Percentiles rank a stretch among this genome's conserved stretches.
Evolutionary conservation across 495 filamentous ascomycete species (phyloP).

Genomic region (Niebla homalea): DNA sequence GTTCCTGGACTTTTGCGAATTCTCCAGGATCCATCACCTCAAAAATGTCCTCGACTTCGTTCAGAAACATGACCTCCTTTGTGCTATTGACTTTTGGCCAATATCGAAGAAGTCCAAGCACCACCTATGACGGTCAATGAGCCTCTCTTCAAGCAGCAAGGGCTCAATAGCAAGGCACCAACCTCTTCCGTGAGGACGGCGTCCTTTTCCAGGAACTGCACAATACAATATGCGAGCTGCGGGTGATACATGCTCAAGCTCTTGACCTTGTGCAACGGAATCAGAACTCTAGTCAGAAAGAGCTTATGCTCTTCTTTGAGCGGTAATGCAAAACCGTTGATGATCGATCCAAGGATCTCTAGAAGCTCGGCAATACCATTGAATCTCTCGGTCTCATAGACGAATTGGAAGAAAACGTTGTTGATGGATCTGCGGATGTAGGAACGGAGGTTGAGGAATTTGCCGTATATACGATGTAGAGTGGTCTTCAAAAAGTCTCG

Average conservation of each 20-base stretch:
- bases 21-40: slow-evolving; percentile 99
- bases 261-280: slow-evolving; percentile 96
- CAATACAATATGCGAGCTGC: slow-evolving; percentile 96
- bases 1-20: slow-evolving; percentile 97
- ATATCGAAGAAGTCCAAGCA: slow-evolving; percentile 85
- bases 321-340: slow-evolving; percentile 95
- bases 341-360: slow-evolving; percentile 96
- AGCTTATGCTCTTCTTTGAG: slow-evolving; percentile 99
- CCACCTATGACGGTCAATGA: slow-evolving; percentile 45
- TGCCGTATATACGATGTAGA: slow-evolving; percentile 94
- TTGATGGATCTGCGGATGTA: slow-evolving; percentile 98
- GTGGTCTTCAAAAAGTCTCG: slow-evolving; percentile 98
- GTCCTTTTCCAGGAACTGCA: slow-evolving; percentile 98
- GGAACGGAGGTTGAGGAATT: slow-evolving; percentile 94
- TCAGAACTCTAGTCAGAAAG: slow-evolving; percentile 83
- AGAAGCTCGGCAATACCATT: slow-evolving; percentile 95
- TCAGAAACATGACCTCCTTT: slow-evolving; percentile 99
- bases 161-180: slow-evolving; percentile 11
- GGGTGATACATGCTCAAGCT: slow-evolving; percentile 99
- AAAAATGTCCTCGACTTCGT: slow-evolving; percentile 98
- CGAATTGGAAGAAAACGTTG: slow-evolving; percentile 99
- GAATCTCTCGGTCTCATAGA: slow-evolving; percentile 96
- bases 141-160: slow-evolving; percentile 1
- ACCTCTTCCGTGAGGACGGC: slow-evolving; percentile 94
- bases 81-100: slow-evolving; percentile 99